A percentile compares a stretch with the other conserved stretches of the same genome.
These are phyloP conservation scores for Sarocladium brachiariae DNA, from an alignment of 2,329 filamentous ascomycete genomes.

Conservation along the genomic window DNA sequence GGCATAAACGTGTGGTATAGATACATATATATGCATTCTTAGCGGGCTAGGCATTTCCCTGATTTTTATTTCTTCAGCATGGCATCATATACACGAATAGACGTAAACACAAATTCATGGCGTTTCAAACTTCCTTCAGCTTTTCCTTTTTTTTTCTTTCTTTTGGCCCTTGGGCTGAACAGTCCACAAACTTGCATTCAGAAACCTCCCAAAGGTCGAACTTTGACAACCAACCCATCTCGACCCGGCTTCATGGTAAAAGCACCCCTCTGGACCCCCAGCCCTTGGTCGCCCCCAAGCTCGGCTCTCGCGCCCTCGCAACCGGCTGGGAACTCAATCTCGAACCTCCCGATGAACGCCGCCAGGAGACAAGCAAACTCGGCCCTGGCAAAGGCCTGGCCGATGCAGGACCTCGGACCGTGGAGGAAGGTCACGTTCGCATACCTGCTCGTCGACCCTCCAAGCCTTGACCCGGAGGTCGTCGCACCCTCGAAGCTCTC, in stretches of 20 bases:
- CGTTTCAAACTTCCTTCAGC: too few relatives aligned
- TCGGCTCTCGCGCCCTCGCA: constrained; percentile 1
- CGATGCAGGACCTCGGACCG: constrained; percentile 81
- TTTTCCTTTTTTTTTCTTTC: too few relatives aligned
- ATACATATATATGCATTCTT: constrained; percentile 1
- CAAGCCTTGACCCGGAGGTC: constrained; percentile 32
- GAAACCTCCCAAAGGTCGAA: constrained; percentile 59
- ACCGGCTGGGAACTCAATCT: constrained; percentile 47
- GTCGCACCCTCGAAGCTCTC: constrained; percentile 24
- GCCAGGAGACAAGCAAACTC: constrained; percentile 84
- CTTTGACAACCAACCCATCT: constrained; percentile 58
- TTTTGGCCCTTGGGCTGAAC: not conserved
- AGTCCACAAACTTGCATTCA: not conserved
- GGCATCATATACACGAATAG: not conserved
- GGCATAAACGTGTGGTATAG: constrained; percentile 4
- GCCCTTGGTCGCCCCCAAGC: constrained; percentile 40
- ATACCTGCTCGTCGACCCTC: constrained; percentile 70
- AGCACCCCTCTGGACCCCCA: constrained; percentile 60
- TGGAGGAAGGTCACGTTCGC: constrained; percentile 77
- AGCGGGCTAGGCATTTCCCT: not conserved
- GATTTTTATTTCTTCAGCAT: not conserved
- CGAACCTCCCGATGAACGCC: constrained; percentile 67
- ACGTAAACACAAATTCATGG: too few relatives aligned
- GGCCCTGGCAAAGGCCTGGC: constrained; percentile 68
- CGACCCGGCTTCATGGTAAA: constrained; percentile 67